phyloP scores from a whole-genome alignment of 768 basidiomycete species.

The Leccinum disarticulatum region DNA sequence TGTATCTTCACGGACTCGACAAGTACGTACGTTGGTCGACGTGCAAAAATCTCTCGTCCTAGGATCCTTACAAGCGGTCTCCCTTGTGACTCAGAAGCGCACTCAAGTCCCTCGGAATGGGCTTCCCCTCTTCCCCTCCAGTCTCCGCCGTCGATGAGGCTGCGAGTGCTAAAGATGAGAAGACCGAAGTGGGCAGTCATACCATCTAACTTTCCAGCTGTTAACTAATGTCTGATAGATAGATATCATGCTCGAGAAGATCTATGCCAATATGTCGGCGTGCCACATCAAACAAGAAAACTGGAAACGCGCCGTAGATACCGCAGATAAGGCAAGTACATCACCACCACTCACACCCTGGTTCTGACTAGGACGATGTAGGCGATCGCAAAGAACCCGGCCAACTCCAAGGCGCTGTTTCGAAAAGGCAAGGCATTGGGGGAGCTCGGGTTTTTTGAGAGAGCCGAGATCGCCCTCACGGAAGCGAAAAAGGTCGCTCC shows the following conservation, averaged over 20 bases:
- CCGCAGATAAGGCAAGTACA: constrained; percentile 68
- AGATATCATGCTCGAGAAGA: constrained; percentile 75
- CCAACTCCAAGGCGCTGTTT: constrained; percentile 78
- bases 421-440: constrained; percentile 79
- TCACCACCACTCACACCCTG: background rate
- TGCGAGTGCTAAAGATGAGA: constrained; percentile 46
- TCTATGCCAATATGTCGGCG: constrained; percentile 83
- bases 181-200: constrained; percentile 55
- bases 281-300: constrained; percentile 80
- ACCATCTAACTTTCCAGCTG: background rate
- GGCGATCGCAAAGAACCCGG: constrained; percentile 73
- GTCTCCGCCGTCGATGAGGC: constrained; percentile 29
- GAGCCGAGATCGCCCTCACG: constrained; percentile 61
- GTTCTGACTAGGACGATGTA: constrained; percentile 26
- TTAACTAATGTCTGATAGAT: constrained; percentile 42
- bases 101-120: constrained; percentile 50
- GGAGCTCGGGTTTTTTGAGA: constrained; percentile 75
- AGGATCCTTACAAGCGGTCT: constrained; percentile 4
- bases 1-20: constrained; percentile 75
- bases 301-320: constrained; percentile 76
- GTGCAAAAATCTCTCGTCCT: background rate
- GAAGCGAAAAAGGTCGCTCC: constrained; percentile 67
- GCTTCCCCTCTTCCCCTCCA: background rate
- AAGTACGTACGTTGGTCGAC: constrained; percentile 57
- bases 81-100: constrained; percentile 44